Conservation (phyloP, 768 basidiomycete genomes). For the Rhodotorula toruloides region DNA sequence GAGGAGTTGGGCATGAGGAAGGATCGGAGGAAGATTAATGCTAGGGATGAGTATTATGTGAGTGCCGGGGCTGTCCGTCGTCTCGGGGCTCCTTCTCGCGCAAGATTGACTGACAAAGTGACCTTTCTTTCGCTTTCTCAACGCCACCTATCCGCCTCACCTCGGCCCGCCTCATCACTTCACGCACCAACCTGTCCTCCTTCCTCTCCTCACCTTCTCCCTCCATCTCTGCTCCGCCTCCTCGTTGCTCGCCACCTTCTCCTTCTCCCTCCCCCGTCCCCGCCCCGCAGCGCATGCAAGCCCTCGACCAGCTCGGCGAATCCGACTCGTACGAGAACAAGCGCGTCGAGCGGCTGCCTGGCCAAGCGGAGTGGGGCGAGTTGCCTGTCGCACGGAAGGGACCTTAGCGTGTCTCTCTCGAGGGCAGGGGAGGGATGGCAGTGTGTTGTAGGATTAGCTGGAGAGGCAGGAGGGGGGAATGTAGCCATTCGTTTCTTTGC, state of each 20-base stretch:
- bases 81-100: no score
- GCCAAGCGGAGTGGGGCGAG: conserved; percentile 90
- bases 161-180: no score
- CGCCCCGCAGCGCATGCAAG: conserved; percentile 58
- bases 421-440: no score
- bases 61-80: no score
- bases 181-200: no score
- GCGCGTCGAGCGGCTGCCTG: conserved; percentile 73
- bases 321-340: conserved; percentile 73
- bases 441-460: no score
- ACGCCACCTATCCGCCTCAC: conserved; percentile 1
- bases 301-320: conserved; percentile 53
- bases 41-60: conserved; percentile 93
- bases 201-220: conserved; percentile 1
- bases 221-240: no score
- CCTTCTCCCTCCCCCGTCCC: not conserved
- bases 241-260: conserved; percentile 3
- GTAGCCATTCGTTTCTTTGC: no score
- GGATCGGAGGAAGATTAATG: conserved; percentile 75
- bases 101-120: no score
- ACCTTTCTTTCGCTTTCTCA: not conserved
- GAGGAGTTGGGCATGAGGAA: conserved; percentile 69
- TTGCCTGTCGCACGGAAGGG: conserved; percentile 52
- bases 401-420: no score
- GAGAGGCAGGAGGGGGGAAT: no score